Percentiles rank a stretch among this genome's conserved stretches.
phyloP scores from a whole-genome alignment of 441 rosid genomes.

The Gossypium davidsonii region DNA sequence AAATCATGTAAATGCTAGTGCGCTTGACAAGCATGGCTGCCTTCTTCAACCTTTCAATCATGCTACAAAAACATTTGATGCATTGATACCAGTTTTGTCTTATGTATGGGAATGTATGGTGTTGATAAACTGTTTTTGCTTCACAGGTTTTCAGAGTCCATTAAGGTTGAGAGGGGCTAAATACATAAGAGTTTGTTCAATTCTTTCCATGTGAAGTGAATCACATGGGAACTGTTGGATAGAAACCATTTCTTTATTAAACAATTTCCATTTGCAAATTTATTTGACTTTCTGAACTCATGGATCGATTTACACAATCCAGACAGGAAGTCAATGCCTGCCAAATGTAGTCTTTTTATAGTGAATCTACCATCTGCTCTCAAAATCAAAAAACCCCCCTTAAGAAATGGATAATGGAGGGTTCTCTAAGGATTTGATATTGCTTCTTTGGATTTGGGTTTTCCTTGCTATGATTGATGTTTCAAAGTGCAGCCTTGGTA shows the following conservation, averaged over 20 bases:
- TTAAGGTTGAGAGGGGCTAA: conserved; percentile 19
- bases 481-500: conserved; percentile 7
- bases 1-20: conserved; percentile 12
- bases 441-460: conserved; percentile 4
- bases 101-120: neutral
- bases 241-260: neutral
- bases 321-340: conserved; percentile 11
- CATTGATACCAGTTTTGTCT: conserved; percentile 26
- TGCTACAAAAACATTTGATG: conserved; percentile 33
- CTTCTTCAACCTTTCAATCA: conserved; percentile 27
- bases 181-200: neutral
- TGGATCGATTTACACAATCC: neutral
- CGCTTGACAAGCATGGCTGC: conserved; percentile 39
- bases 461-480: neutral
- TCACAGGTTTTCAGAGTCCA: conserved; percentile 50
- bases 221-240: conserved; percentile 1
- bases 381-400: neutral
- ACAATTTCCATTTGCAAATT: conserved; percentile 2
- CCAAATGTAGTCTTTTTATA: neutral
- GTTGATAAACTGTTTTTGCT: neutral
- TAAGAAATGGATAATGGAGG: conserved; percentile 9
- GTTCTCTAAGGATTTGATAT: neutral
- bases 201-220: conserved; percentile 1
- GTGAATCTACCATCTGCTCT: neutral
- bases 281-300: conserved; percentile 1